phyloP scores from a whole-genome alignment of 305 asterid species.

The Fraxinus latifolia region DNA sequence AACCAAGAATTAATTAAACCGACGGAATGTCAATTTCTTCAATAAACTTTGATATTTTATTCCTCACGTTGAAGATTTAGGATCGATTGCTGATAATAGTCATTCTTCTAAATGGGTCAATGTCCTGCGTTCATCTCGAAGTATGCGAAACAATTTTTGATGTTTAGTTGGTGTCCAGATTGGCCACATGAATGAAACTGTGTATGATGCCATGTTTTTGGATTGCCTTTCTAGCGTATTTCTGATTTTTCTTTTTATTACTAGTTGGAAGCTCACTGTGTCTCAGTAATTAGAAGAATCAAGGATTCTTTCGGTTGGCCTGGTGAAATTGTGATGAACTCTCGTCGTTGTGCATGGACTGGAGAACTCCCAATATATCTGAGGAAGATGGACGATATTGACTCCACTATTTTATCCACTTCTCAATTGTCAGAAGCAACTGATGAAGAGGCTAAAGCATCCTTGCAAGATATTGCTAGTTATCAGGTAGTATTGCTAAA shows the following conservation, averaged over 20 bases:
- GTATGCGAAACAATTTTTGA: background rate
- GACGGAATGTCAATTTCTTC: background rate
- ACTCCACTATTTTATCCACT: conserved; percentile 35
- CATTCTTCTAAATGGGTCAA: background rate
- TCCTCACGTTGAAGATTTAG: conserved; percentile 7
- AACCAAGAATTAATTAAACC: background rate
- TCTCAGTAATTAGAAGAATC: conserved; percentile 49
- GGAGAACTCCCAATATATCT: conserved; percentile 63
- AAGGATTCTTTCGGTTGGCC: conserved; percentile 68
- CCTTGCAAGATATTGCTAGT: conserved; percentile 68
- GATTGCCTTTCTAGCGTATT: background rate
- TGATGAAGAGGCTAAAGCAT: conserved; percentile 51
- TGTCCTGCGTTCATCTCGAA: background rate
- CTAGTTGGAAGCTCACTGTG: conserved; percentile 61
- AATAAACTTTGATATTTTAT: conserved; percentile 1
- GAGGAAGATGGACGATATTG: conserved; percentile 30
- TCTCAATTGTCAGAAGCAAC: conserved; percentile 32
- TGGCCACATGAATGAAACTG: background rate
- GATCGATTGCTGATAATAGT: background rate
- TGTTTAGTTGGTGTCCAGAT: background rate
- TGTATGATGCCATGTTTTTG: background rate
- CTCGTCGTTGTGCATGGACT: conserved; percentile 51
- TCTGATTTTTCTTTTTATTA: conserved; percentile 23
- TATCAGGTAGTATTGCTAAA: conserved; percentile 58
- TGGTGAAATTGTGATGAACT: conserved; percentile 47